Conservation (phyloP, 1,284 basidiomycete species). For the Phellinidium pouzarii region DNA sequence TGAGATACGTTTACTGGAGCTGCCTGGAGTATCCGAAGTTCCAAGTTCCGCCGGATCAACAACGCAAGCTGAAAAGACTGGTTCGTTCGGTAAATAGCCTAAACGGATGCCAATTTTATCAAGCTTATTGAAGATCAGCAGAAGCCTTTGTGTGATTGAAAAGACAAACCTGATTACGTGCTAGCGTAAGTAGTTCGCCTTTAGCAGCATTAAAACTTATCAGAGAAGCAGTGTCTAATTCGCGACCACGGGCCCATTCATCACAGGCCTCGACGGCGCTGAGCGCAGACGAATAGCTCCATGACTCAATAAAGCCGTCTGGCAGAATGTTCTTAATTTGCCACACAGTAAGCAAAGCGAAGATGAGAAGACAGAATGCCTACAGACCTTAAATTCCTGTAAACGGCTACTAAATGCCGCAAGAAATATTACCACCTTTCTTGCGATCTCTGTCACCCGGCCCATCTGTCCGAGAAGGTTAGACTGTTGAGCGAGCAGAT, state of each 20-base stretch:
- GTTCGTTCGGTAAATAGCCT: constrained; percentile 62
- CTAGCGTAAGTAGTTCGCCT: constrained; percentile 78
- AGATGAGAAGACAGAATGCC: background rate
- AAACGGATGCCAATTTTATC: constrained; percentile 72
- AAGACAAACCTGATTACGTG: constrained; percentile 63
- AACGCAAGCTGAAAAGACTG: constrained; percentile 62
- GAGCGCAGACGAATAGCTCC: constrained; percentile 89
- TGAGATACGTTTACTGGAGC: constrained; percentile 27
- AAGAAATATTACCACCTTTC: constrained; percentile 67
- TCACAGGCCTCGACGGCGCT: constrained; percentile 84
- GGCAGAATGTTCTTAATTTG: constrained; percentile 59
- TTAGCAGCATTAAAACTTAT: constrained; percentile 60
- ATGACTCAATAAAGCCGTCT: constrained; percentile 81
- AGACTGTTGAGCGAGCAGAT: constrained; percentile 86
- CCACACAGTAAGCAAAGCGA: constrained; percentile 8
- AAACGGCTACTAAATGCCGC: constrained; percentile 76
- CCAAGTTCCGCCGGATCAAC: constrained; percentile 20
- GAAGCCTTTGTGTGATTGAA: constrained; percentile 11
- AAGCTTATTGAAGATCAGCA: constrained; percentile 45
- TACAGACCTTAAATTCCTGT: constrained; percentile 65
- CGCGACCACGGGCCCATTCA: constrained; percentile 51
- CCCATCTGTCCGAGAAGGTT: constrained; percentile 70
- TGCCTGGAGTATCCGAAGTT: constrained; percentile 18
- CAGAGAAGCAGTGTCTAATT: constrained; percentile 39
- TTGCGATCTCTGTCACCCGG: constrained; percentile 59